phyloP scores from a whole-genome alignment of 2,329 filamentous ascomycete species.

The Tricladium varicosporioides region DNA sequence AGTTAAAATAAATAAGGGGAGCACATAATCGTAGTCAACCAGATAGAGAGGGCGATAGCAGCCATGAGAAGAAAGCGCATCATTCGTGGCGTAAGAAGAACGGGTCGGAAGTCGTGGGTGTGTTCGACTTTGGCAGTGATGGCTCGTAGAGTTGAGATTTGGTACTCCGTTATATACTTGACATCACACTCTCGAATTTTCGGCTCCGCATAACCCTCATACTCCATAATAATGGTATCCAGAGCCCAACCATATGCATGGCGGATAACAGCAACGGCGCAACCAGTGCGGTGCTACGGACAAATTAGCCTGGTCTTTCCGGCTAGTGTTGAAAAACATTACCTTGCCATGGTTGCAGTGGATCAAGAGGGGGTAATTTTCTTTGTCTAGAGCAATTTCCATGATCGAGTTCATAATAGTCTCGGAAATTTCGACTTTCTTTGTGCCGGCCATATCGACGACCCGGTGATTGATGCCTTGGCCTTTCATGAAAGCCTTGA shows the following conservation, averaged over 20 bases:
- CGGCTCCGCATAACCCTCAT: constrained; percentile 61
- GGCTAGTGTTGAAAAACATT: constrained; percentile 12
- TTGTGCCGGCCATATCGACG: constrained; percentile 83
- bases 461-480: constrained; percentile 71
- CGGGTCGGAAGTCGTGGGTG: neutral
- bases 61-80: constrained; percentile 13
- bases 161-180: constrained; percentile 54
- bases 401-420: constrained; percentile 70
- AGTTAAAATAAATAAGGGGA: neutral
- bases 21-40: constrained; percentile 12
- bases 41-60: constrained; percentile 16
- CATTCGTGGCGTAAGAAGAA: constrained; percentile 10
- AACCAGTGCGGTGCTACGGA: constrained; percentile 77
- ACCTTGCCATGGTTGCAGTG: constrained; percentile 93
- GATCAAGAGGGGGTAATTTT: constrained; percentile 77
- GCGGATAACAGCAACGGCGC: constrained; percentile 77
- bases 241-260: constrained; percentile 68
- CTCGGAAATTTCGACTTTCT: constrained; percentile 69
- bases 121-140: constrained; percentile 30
- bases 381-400: constrained; percentile 65
- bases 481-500: constrained; percentile 59
- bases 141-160: constrained; percentile 39
- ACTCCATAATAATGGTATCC: constrained; percentile 66
- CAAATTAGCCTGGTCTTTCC: constrained; percentile 12
- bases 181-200: constrained; percentile 61